Evolutionary conservation across 176 grass and related monocot species (phyloP), one percentile per base, ranked within the genome.

Genomic region (Triticum monococcum): DNA sequence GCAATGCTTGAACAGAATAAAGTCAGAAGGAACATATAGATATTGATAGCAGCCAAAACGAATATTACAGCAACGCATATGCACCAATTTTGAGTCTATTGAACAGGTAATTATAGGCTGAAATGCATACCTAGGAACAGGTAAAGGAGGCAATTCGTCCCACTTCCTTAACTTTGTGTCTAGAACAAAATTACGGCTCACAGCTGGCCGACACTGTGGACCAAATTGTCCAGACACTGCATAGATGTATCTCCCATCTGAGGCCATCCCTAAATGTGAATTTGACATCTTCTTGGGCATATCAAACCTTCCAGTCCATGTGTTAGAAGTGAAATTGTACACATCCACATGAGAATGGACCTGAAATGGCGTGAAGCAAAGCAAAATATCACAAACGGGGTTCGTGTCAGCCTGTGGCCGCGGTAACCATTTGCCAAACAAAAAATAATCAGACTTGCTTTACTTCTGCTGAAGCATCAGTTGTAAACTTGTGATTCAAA

Each of bases 321-420:
- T 87, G 77, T 95, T 95, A 37, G 85, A 83, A 16, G 91, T 92
- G 67, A 98, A 93, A 85, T 92, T 93, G 64, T 92, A 98, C n/a
- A 98, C 83, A 84, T 95, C 95, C 12, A 95, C 91, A 89, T 98
- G 93, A 89, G 91, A 93, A 93, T 98, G 93, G 4, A 98, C 95
- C 95, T 98, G 68, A 68, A 87, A 87, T 38, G 40, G 69, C 20
- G 38, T 79, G 60, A 82, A 84, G 14, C 26, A 68, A 72, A 77
- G 79, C 46, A 48, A 60, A 16, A 68, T 48, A 50, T 90, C 67
- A 86, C 18, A 62, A 84, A 28, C 13, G 77, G 75, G 22, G 46
- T 22, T 20, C 54, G 9, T 80, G 50, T 68, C 28, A 8, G 7
- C 9, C 8, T 18, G 12, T 25, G 30, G 46, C 17, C 12, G 32